Evolutionary conservation across 179 eudicot genomes (phyloP).

Genomic region (Patellifolia procumbens): DNA sequence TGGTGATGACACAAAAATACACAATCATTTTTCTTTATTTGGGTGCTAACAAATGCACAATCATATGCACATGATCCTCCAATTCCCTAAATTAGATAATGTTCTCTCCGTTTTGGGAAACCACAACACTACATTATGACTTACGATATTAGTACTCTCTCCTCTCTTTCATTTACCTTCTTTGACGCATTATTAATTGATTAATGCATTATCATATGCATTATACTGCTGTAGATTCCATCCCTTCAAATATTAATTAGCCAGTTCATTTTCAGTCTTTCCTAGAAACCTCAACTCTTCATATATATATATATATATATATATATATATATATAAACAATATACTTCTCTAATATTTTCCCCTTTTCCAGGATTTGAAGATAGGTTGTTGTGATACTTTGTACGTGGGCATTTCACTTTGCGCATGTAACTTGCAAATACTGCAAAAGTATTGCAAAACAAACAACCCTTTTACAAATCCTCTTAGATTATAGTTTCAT

Average conservation of each 20-base stretch:
- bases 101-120: constrained; percentile 12
- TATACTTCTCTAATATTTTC: background rate
- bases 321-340: no score
- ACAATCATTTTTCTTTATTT: no score
- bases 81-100: constrained; percentile 11
- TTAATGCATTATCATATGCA: constrained; percentile 10
- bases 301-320: no score
- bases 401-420: background rate
- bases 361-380: constrained; percentile 14
- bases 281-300: background rate
- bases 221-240: constrained; percentile 26
- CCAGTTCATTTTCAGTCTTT: background rate
- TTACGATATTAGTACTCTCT: background rate
- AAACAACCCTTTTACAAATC: background rate
- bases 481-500: background rate
- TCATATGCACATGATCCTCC: constrained; percentile 17
- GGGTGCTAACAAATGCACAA: no score
- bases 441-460: constrained; percentile 8
- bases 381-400: background rate
- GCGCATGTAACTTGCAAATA: constrained; percentile 16
- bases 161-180: background rate
- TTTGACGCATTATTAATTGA: constrained; percentile 16
- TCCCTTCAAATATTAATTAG: background rate
- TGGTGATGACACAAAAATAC: background rate
- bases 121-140: background rate